phyloP scores from a whole-genome alignment of 2,329 filamentous ascomycete genomes.

The Tolypocladium paradoxum region DNA sequence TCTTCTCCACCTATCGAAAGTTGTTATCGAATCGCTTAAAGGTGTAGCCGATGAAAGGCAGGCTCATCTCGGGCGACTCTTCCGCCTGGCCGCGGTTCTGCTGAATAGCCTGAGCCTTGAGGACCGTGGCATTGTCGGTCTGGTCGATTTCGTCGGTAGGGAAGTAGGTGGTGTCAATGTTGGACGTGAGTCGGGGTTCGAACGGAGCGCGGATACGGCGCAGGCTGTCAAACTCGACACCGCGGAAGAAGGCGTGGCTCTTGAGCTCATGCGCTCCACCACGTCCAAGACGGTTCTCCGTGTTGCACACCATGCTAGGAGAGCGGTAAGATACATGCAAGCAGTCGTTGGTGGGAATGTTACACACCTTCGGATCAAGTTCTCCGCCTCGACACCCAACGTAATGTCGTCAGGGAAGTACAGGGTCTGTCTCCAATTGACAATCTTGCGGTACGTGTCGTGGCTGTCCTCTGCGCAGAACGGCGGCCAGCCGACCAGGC shows the following conservation, averaged over 20 bases:
- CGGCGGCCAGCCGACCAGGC: conserved; percentile 93
- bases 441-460: conserved; percentile 97
- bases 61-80: conserved; percentile 84
- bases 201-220: conserved; percentile 91
- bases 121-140: conserved; percentile 79
- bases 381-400: conserved; percentile 78
- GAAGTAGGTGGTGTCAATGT: conserved; percentile 97
- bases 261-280: conserved; percentile 88
- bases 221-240: conserved; percentile 88
- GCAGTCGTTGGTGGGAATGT: neutral
- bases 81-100: conserved; percentile 54
- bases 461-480: conserved; percentile 98
- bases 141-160: conserved; percentile 97
- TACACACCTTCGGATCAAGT: conserved; percentile 77
- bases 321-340: neutral
- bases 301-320: conserved; percentile 78
- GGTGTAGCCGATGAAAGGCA: conserved; percentile 59
- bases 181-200: conserved; percentile 84
- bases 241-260: conserved; percentile 88
- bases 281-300: conserved; percentile 81
- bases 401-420: conserved; percentile 96
- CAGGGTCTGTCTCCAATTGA: conserved; percentile 91
- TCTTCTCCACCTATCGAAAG: conserved; percentile 35
- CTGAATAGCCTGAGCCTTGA: conserved; percentile 73
- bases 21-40: conserved; percentile 91